Evolutionary conservation across 2,329 filamentous ascomycete species (phyloP), one percentile per base, ranked within the genome.

Genomic region (Aspergillus latus): DNA sequence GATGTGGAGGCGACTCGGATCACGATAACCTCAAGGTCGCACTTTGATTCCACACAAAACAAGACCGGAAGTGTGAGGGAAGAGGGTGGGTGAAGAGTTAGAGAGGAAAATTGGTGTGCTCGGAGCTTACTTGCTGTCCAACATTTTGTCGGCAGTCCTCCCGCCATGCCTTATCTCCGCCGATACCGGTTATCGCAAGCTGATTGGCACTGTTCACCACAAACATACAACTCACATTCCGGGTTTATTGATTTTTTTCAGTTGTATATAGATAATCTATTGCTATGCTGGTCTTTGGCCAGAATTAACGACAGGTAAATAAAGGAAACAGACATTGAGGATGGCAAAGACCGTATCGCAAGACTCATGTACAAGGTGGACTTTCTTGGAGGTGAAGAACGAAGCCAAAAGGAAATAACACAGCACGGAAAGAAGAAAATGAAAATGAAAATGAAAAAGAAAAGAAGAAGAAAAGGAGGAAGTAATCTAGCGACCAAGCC

Each of bases 401-500:
- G 42, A 39, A 56, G 39, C 52, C 46, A 49, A 46, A 40, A 58
- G 40, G 49, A 21, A 42, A 16, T 32, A 34, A 36, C 36, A 45
- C 45, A 32, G 7, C 4, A 36, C 15, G 13, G 44, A 45, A 36
- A 49, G 10, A 45, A 28, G 52, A 44, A 32, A 39, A 39, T n/a
- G 3, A 21, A 21, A 16, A 16, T 1, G 52, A 61, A 29, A 45
- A 26, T 1, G 44, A 45, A 42, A 48, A n/a, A 45, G 21, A 49
- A 44, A 32, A 56, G 34, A 30, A 46, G 54, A 58, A 9, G 52
- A 61, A 29, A 45, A 26, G 49, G 36, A 28, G 29, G 37, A 46
- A 54, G 53, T 56, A 52, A 50, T 61, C 61, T 63, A 64, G 48
- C 47, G 58, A 39, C 56, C 56, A 57, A 58, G 37, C 54, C 39